Percentiles rank a stretch among this genome's conserved stretches.
Conservation (phyloP, 257 asterid species). For the Solanum medicagineum region DNA sequence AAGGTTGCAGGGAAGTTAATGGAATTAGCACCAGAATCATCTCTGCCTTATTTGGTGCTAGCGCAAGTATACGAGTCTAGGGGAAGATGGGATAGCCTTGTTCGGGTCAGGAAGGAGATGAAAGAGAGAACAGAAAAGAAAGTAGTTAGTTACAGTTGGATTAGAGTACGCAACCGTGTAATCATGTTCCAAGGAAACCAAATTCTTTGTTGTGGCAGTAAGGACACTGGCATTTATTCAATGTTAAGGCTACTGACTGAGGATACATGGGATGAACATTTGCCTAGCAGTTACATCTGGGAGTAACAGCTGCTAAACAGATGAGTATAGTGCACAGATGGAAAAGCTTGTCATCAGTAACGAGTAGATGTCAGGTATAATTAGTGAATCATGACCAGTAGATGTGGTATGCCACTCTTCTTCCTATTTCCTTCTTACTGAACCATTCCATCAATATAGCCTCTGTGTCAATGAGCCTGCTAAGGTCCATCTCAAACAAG, state of each 20-base stretch:
- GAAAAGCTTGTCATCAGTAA: not conserved
- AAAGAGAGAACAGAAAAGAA: conserved; percentile 10
- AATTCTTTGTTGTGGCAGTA: conserved; percentile 16
- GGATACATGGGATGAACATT: conserved; percentile 19
- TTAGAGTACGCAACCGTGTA: conserved; percentile 20
- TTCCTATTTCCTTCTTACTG: not conserved
- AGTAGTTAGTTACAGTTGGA: conserved; percentile 35
- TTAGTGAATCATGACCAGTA: not conserved
- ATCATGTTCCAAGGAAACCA: conserved; percentile 29
- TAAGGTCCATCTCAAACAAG: not conserved
- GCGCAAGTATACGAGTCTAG: conserved; percentile 30
- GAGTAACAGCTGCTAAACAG: not conserved
- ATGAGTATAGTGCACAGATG: not conserved
- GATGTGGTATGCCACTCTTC: not conserved
- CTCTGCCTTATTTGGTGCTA: conserved; percentile 38
- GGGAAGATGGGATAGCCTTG: conserved; percentile 67
- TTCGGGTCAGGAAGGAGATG: conserved; percentile 45
- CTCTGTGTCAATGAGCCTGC: not conserved
- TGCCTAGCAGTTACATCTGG: not conserved
- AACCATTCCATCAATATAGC: not conserved
- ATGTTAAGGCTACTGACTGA: conserved; percentile 20
- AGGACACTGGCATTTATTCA: conserved; percentile 12
- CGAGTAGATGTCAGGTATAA: not conserved
- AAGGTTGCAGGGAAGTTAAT: conserved; percentile 38
- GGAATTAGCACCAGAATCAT: conserved; percentile 32